phyloP scores from a whole-genome alignment of 2,329 filamentous ascomycete genomes.

The Fusarium liriodendri region DNA sequence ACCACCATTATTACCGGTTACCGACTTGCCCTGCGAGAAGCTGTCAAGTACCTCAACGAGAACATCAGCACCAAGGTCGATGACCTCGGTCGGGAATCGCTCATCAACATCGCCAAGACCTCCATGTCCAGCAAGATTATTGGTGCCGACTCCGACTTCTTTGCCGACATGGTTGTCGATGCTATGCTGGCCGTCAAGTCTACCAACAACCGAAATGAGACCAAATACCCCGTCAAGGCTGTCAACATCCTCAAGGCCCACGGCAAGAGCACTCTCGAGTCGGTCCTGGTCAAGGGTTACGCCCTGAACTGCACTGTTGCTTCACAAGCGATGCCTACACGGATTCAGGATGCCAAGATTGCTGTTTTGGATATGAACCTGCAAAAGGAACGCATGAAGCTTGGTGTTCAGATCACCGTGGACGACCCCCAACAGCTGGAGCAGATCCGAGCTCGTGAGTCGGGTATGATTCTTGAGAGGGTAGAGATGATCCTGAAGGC shows the following conservation, averaged over 20 bases:
- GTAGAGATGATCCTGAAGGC: constrained; percentile 98
- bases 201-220: constrained; percentile 88
- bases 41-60: constrained; percentile 98
- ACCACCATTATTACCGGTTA: constrained; percentile 99
- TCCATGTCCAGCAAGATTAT: constrained; percentile 99
- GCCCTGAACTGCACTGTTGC: constrained; percentile 98
- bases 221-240: constrained; percentile 98
- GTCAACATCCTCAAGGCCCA: constrained; percentile 99
- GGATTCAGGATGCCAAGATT: constrained; percentile 94
- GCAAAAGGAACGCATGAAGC: constrained; percentile 99
- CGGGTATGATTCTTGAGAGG: constrained; percentile 91
- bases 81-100: constrained; percentile 86
- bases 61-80: constrained; percentile 98
- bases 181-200: constrained; percentile 93
- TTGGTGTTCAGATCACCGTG: constrained; percentile 97
- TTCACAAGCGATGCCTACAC: constrained; percentile 96
- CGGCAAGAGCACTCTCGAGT: constrained; percentile 91
- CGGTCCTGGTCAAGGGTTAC: constrained; percentile 92
- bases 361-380: constrained; percentile 97
- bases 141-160: constrained; percentile 94
- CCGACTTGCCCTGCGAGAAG: constrained; percentile 92
- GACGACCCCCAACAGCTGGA: constrained; percentile 97
- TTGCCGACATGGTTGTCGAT: constrained; percentile 96
- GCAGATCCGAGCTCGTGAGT: constrained; percentile 93
- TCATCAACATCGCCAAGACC: constrained; percentile 96